A percentile compares a stretch with the other conserved stretches of the same genome.
phyloP scores from a whole-genome alignment of 129 eudicot genomes.

The Smallanthus sonchifolius region DNA sequence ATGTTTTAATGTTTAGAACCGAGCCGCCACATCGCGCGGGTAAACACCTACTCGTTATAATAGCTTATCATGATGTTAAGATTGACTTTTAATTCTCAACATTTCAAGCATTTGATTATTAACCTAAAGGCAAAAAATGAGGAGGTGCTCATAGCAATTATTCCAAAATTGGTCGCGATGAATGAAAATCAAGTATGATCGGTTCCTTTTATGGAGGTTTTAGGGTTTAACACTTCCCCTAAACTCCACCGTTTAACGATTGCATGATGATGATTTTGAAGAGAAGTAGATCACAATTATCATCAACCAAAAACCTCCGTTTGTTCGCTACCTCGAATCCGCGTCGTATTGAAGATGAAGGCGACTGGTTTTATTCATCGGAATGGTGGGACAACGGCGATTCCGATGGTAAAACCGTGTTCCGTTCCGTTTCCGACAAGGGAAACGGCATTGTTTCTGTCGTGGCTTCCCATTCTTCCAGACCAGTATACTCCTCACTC shows the following conservation, averaged over 20 bases:
- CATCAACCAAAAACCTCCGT: slow-evolving; percentile 29
- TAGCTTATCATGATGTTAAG: too few species aligned
- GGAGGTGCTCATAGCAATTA: background rate
- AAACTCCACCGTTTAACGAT: background rate
- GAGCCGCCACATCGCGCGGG: too few species aligned
- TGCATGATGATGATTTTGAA: slow-evolving; percentile 23
- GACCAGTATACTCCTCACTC: slow-evolving; percentile 44
- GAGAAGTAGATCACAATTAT: slow-evolving; percentile 10
- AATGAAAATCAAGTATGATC: background rate
- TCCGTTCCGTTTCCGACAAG: slow-evolving; percentile 54
- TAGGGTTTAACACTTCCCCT: slow-evolving; percentile 22
- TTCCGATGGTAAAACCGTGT: slow-evolving; percentile 41
- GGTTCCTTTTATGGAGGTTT: background rate
- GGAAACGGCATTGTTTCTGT: slow-evolving; percentile 93
- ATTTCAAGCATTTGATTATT: too few species aligned
- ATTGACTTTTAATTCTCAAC: too few species aligned
- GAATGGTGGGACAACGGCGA: slow-evolving; percentile 80
- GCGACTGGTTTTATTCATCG: slow-evolving; percentile 77
- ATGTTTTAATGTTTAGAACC: too few species aligned
- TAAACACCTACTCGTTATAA: too few species aligned
- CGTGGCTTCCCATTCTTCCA: slow-evolving; percentile 74
- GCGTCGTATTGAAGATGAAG: slow-evolving; percentile 60
- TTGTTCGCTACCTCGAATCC: slow-evolving; percentile 33
- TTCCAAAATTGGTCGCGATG: background rate
- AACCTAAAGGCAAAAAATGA: background rate